Percentiles rank a stretch among this genome's conserved stretches.
These are phyloP conservation scores for Pleomassaria siparia DNA, from an alignment of 2,329 filamentous ascomycete species.

Conservation along the genomic window DNA sequence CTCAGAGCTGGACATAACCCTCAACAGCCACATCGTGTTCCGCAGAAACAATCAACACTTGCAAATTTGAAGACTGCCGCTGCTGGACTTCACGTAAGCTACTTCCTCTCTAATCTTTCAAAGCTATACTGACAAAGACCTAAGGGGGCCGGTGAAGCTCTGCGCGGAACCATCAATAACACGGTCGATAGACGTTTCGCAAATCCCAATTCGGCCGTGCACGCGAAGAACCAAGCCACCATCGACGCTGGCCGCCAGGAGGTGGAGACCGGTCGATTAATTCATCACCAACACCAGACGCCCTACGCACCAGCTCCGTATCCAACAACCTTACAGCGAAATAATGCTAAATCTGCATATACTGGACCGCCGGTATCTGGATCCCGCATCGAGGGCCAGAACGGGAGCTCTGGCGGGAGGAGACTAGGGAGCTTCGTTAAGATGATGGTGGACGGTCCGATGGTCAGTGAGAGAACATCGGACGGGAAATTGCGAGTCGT, in stretches of 20 bases:
- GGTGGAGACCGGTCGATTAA: conserved; percentile 27
- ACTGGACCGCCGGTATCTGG: conserved; percentile 21
- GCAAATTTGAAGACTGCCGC: conserved; percentile 38
- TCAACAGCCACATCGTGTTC: conserved; percentile 17
- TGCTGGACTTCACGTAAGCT: conserved; percentile 39
- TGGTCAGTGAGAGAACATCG: background rate
- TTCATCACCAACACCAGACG: conserved; percentile 8
- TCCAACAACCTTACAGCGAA: background rate
- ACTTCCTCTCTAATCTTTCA: background rate
- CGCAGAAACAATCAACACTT: conserved; percentile 27
- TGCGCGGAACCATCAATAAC: conserved; percentile 38
- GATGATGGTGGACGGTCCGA: conserved; percentile 36
- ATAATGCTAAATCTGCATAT: background rate
- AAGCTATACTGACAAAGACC: background rate
- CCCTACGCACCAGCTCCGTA: background rate
- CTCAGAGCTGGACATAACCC: conserved; percentile 24
- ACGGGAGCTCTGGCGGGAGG: conserved; percentile 12
- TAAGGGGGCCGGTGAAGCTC: conserved; percentile 39
- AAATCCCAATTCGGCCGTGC: conserved; percentile 23
- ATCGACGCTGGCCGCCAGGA: conserved; percentile 35
- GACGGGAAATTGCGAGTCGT: conserved; percentile 11
- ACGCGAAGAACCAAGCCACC: conserved; percentile 35
- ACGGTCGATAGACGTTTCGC: conserved; percentile 34
- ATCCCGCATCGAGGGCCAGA: conserved; percentile 23
- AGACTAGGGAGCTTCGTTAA: conserved; percentile 36